Percentiles rank a stretch among this genome's conserved stretches.
Evolutionary conservation across 1,284 basidiomycete genomes (phyloP).

Genomic region (Cerrena zonata): DNA sequence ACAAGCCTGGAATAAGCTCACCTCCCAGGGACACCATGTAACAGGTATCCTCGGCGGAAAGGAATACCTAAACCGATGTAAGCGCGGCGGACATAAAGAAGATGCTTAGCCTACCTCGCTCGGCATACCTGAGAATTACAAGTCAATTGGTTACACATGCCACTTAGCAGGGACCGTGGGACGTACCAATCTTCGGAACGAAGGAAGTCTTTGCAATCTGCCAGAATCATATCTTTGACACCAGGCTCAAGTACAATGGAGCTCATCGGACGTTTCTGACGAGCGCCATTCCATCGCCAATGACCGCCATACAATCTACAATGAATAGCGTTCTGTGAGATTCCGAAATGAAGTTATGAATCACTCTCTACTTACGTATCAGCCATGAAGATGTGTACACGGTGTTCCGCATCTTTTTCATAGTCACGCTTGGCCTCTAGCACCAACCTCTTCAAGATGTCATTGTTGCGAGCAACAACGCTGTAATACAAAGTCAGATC

Average conservation of each 20-base stretch:
- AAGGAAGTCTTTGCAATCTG: constrained; percentile 79
- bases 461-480: constrained; percentile 78
- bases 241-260: constrained; percentile 80
- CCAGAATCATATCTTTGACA: constrained; percentile 80
- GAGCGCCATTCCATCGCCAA: constrained; percentile 81
- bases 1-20: constrained; percentile 29
- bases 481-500: constrained; percentile 31
- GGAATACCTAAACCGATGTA: constrained; percentile 57
- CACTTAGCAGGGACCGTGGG: neutral
- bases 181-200: constrained; percentile 76
- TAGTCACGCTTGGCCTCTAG: constrained; percentile 80
- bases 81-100: constrained; percentile 7
- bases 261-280: constrained; percentile 80
- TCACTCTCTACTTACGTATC: constrained; percentile 58
- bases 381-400: constrained; percentile 80
- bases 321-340: neutral
- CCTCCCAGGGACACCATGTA: constrained; percentile 82
- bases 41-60: constrained; percentile 77
- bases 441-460: constrained; percentile 77
- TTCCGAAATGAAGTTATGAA: constrained; percentile 2
- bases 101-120: constrained; percentile 53
- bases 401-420: constrained; percentile 81
- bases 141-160: constrained; percentile 4
- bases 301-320: constrained; percentile 17
- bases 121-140: constrained; percentile 61